Evolutionary conservation across 2,329 filamentous ascomycete genomes (phyloP), one percentile per base, ranked within the genome.

Genomic region (Gremmenia infestans): DNA sequence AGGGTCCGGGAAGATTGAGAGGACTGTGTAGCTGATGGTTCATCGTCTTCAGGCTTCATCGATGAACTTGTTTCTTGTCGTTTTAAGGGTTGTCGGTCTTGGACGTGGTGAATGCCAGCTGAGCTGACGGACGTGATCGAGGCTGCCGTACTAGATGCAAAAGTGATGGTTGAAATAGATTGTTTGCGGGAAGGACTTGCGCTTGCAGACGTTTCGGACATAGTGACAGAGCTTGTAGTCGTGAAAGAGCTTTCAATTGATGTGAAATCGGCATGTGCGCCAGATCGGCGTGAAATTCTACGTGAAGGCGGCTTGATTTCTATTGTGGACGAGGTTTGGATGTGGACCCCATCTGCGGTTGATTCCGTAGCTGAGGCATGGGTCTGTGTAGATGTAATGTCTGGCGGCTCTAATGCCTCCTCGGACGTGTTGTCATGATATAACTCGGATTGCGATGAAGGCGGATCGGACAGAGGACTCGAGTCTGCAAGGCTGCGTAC

Each of bases 1-100:
- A 86, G 66, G 22, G 57, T 60, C n/a, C 54, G 49, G 25, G 57
- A 58, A 17, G 58, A 54, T 55, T 63, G 60, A 19, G 66, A 68
- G 14, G 59, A 58, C 55, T 63, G 64, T 23, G 64, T 56, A 11
- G 49, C 49, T 43, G 45, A 25, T n/a, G 40, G 50, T 4, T 45
- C 42, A 22, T 58, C 53, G n/a, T 58, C 54, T 6, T 57, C 55
- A 15, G 56, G 48, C 36, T 54, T 39, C 8, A 48, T 52, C 15
- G 48, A 46, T 14, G 55, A 40, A 28, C 57, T 60, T 14, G 55
- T 60, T 12, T 57, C 50, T 47, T 58, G 50, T 52, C 47, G 52
- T 48, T 56, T 57, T 11, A 58, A 40, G 2, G 48, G 52, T 46
- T 51, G 47, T 7, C 35, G 42, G n/a, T 15, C 11, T 45, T 19